Base-by-base conservation (phyloP, 352 stramenopile genomes). In the Phytophthora parvispora region DNA sequence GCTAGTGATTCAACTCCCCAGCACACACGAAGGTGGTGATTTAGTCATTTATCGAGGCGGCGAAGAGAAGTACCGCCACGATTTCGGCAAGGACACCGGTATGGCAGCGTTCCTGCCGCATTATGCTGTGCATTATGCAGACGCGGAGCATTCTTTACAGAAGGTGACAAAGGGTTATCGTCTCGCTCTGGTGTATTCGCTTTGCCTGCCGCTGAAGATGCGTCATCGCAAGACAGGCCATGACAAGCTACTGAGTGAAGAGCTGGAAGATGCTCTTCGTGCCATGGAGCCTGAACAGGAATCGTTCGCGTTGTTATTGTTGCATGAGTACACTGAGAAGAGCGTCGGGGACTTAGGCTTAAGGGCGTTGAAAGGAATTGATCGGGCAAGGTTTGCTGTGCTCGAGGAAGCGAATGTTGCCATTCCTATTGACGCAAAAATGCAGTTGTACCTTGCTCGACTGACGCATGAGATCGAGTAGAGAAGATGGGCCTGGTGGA, bases 211-310 rank as follows among this genome's bases (percentile, higher is more conserved):
- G 0, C 22, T 31, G 22, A 24, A 49, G 16, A 67, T 67, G 48
- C 38, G 42, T 18, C 47, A 70, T 10, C 38, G 64, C 7, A 29
- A 34, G 34, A 8, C 6, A 18, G 15, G n/a, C 7, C 6, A 28
- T n/a, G 25, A 60, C 24, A 25, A 56, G 28, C 16, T 45, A 6
- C 20, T 55, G 15, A 42, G 3, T n/a, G 24, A 49, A 15, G 29
- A 62, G n/a, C 36, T 53, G n/a, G 25, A 34, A 15, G 9, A 78
- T 51, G 80, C 81, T 43, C 52, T 69, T 0, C 38, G 49, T 22
- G 59, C 80, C 27, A 66, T 74, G 50, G 64, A 74, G 52, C 79
- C 56, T 24, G 66, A 81, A 61, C 82, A 77, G 25, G 64, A 87
- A 18, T 62, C 47, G 7, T 69, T 66, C 31, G 59, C 54, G 28